Conservation (phyloP, 306 rosid genomes). For the Cotoneaster glaucophyllus region DNA sequence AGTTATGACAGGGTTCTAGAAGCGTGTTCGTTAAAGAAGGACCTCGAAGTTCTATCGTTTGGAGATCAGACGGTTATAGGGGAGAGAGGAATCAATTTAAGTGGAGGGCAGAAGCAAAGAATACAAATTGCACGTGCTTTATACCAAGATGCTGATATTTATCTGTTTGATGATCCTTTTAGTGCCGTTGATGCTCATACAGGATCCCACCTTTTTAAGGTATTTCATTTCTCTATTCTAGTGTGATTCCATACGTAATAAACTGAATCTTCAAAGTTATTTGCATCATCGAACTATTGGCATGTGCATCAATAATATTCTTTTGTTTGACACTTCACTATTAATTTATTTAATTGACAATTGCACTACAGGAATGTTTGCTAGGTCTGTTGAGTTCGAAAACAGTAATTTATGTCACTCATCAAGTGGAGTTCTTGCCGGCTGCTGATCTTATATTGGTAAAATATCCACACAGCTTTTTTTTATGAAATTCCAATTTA, state of each 20-base stretch:
- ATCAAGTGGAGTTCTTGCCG: constrained; percentile 88
- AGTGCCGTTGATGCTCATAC: constrained; percentile 95
- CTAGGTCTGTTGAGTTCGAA: constrained; percentile 67
- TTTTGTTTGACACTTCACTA: not conserved
- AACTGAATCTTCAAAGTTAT: not conserved
- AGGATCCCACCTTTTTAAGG: constrained; percentile 84
- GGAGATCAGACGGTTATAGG: constrained; percentile 86
- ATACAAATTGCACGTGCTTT: constrained; percentile 78
- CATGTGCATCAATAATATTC: not conserved
- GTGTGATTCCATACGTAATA: not conserved
- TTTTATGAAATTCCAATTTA: not conserved
- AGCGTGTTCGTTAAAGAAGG: constrained; percentile 68
- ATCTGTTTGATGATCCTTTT: constrained; percentile 86
- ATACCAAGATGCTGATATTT: constrained; percentile 77
- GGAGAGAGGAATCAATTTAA: constrained; percentile 83
- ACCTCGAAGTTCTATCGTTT: constrained; percentile 60
- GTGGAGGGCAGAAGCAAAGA: constrained; percentile 90
- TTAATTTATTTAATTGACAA: not conserved
- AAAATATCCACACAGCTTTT: constrained; percentile 18
- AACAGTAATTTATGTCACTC: constrained; percentile 74
- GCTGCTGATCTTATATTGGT: constrained; percentile 80
- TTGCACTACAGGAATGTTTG: constrained; percentile 58
- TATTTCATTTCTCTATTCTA: constrained; percentile 15
- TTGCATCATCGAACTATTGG: not conserved
- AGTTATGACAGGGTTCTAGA: constrained; percentile 64